phyloP scores from a whole-genome alignment of 371 early-diverging fungal species.

The Chytridium lagenaria region DNA sequence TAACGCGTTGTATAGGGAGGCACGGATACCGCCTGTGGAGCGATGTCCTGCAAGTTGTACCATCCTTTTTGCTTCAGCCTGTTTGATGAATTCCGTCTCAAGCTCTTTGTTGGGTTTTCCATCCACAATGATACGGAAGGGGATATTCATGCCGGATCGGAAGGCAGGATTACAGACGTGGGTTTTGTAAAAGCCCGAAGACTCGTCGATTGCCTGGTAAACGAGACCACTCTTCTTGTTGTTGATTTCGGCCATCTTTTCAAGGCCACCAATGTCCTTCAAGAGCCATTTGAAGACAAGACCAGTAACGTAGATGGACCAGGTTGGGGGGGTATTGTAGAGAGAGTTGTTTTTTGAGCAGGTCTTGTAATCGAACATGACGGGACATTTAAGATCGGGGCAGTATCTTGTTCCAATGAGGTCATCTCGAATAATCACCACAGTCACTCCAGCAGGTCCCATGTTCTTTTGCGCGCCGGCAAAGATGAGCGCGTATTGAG shows the following conservation, averaged over 20 bases:
- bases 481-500: slow-evolving; percentile 84
- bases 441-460: slow-evolving; percentile 89
- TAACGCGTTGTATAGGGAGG: slow-evolving; percentile 94
- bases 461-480: slow-evolving; percentile 98
- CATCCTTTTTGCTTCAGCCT: slow-evolving; percentile 78
- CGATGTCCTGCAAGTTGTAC: slow-evolving; percentile 95
- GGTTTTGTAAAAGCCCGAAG: slow-evolving; percentile 66
- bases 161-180: slow-evolving; percentile 65
- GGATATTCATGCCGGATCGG: slow-evolving; percentile 91
- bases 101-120: slow-evolving; percentile 62
- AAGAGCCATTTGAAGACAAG: slow-evolving; percentile 84
- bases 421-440: slow-evolving; percentile 91
- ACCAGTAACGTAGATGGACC: slow-evolving; percentile 89
- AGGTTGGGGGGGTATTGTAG: slow-evolving; percentile 97
- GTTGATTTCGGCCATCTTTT: slow-evolving; percentile 67
- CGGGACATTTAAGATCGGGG: slow-evolving; percentile 66
- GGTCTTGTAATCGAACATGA: slow-evolving; percentile 88
- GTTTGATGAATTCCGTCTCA: slow-evolving; percentile 80
- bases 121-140: slow-evolving; percentile 72
- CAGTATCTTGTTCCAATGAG: slow-evolving; percentile 61
- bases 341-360: slow-evolving; percentile 82
- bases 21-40: slow-evolving; percentile 86
- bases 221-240: slow-evolving; percentile 69
- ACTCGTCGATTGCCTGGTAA: slow-evolving; percentile 73
- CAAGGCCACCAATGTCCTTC: slow-evolving; percentile 77